phyloP scores from a whole-genome alignment of 768 basidiomycete genomes.

The Termitomyces sp. region DNA sequence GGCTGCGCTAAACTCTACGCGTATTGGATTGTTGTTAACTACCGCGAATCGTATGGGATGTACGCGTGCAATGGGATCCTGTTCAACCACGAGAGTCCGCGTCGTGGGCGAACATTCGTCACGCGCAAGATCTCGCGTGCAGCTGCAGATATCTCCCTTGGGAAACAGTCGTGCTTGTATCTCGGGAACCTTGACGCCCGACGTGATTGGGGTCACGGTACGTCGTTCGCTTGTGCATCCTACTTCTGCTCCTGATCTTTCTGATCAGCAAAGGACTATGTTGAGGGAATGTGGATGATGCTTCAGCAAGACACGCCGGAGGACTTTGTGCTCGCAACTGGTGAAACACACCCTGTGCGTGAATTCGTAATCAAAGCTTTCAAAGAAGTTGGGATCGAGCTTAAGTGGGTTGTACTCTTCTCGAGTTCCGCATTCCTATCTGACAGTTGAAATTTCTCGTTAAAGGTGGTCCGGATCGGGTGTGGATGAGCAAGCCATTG shows the following conservation, averaged over 20 bases:
- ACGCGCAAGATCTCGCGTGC: conserved; percentile 93
- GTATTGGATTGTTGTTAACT: conserved; percentile 89
- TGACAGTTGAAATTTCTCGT: not conserved
- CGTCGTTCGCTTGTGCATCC: conserved; percentile 18
- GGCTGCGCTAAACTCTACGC: conserved; percentile 94
- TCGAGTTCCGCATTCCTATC: conserved; percentile 1
- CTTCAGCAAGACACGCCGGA: conserved; percentile 81
- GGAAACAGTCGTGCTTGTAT: conserved; percentile 88
- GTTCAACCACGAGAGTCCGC: conserved; percentile 97
- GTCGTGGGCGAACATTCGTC: conserved; percentile 92
- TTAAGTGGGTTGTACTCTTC: conserved; percentile 45
- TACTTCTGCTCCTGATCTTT: conserved; percentile 3
- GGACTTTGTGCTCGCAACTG: conserved; percentile 94
- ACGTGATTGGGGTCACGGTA: conserved; percentile 98
- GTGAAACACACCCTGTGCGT: conserved; percentile 92
- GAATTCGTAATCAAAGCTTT: conserved; percentile 94
- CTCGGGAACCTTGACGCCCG: conserved; percentile 92
- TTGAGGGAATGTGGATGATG: conserved; percentile 98
- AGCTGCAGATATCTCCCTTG: conserved; percentile 86
- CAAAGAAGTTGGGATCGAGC: conserved; percentile 55
- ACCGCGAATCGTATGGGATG: conserved; percentile 95
- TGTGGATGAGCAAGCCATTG: conserved; percentile 74
- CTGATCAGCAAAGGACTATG: conserved; percentile 73
- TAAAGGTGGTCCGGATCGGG: conserved; percentile 74
- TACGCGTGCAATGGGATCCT: conserved; percentile 95